These are phyloP conservation scores for Glaciozyma antarctica DNA, from an alignment of 768 basidiomycete genomes.

Conservation along the genomic window DNA sequence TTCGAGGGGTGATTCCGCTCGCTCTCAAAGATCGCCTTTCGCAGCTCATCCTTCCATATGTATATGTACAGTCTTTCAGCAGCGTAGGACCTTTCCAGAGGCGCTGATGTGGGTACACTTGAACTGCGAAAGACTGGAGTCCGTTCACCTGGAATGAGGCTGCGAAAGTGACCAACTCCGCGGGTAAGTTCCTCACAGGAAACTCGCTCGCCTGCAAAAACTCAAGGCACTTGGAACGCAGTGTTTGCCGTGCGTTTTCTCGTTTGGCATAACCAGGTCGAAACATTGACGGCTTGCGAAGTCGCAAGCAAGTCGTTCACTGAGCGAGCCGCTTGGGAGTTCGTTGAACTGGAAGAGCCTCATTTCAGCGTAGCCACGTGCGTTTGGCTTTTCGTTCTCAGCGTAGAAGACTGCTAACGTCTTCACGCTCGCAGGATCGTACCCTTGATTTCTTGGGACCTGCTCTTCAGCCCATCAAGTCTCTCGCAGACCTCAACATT, in stretches of 20 bases:
- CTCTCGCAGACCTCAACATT: constrained; percentile 7
- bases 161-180: background rate
- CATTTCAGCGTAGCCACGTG: constrained; percentile 17
- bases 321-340: constrained; percentile 29
- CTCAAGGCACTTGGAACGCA: too few species aligned
- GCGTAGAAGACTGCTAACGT: too few species aligned
- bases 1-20: background rate
- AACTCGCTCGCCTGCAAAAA: too few species aligned
- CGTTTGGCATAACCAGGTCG: background rate
- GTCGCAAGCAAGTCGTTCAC: constrained; percentile 16
- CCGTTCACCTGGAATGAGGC: constrained; percentile 10
- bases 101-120: background rate
- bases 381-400: background rate
- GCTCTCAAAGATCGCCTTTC: background rate
- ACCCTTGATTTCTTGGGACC: constrained; percentile 16
- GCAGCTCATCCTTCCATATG: background rate
- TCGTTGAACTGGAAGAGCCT: constrained; percentile 18
- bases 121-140: constrained; percentile 11
- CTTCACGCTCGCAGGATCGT: constrained; percentile 3
- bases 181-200: too few species aligned
- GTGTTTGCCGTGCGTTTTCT: background rate
- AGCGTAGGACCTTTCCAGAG: background rate
- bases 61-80: background rate
- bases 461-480: constrained; percentile 8
- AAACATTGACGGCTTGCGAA: too few species aligned